Conservation (phyloP, 2,329 filamentous ascomycete species). For the Colletotrichum abscissum region DNA sequence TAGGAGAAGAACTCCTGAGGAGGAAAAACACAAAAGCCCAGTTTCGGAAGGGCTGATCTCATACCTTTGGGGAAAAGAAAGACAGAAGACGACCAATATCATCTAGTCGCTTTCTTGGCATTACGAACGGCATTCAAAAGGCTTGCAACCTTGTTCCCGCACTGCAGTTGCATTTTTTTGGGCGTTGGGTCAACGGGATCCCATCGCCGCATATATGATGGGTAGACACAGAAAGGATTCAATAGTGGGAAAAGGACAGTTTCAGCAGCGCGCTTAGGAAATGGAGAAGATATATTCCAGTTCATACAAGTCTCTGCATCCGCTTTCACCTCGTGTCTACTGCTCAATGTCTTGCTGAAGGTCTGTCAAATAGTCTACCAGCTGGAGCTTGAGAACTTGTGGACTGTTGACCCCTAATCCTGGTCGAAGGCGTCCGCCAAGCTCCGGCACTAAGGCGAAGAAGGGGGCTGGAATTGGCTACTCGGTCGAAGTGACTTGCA, state of each 20-base stretch:
- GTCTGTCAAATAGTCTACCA: too few species aligned
- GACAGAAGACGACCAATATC: slow-evolving; percentile 5
- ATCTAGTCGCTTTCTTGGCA: slow-evolving; percentile 28
- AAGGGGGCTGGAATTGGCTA: not conserved
- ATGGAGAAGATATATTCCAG: slow-evolving; percentile 32
- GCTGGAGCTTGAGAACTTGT: not conserved
- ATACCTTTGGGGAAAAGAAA: not conserved
- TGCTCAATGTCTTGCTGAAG: not conserved
- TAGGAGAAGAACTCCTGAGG: slow-evolving; percentile 52
- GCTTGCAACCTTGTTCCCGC: slow-evolving; percentile 33
- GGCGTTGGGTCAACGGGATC: slow-evolving; percentile 40
- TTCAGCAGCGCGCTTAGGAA: slow-evolving; percentile 27
- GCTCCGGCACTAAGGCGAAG: slow-evolving; percentile 1
- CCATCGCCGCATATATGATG: slow-evolving; percentile 38
- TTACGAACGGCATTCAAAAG: slow-evolving; percentile 36
- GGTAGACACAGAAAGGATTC: slow-evolving; percentile 29
- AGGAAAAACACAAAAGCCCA: slow-evolving; percentile 13
- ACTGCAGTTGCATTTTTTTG: slow-evolving; percentile 45
- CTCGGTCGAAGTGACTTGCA: slow-evolving; percentile 15
- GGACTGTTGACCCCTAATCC: not conserved
- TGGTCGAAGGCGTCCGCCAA: slow-evolving; percentile 10
- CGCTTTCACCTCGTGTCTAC: not conserved
- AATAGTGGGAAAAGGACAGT: slow-evolving; percentile 23
- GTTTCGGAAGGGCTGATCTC: slow-evolving; percentile 9
- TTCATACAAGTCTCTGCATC: not conserved